Conservation (phyloP, 73 alveolate genomes). For the Tetrahymena thermophila region DNA sequence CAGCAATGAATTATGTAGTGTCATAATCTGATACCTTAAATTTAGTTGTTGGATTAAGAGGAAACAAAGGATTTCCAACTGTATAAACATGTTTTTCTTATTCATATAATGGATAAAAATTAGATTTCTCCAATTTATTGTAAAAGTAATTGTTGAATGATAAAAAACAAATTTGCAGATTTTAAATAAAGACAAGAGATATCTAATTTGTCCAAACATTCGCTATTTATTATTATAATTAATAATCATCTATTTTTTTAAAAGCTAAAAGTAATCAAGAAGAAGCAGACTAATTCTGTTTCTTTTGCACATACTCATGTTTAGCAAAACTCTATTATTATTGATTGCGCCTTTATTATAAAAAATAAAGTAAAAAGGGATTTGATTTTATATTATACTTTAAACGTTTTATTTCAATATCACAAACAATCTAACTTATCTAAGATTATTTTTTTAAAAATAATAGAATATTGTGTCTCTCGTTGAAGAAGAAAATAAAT, state of each 20-base stretch:
- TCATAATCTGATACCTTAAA: neutral
- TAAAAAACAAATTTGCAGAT: neutral
- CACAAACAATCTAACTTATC: neutral
- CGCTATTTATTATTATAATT: neutral
- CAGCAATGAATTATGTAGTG: conserved; percentile 13
- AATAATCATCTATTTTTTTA: neutral
- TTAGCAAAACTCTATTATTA: neutral
- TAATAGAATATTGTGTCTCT: neutral
- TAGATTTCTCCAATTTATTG: neutral
- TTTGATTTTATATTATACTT: too few species aligned
- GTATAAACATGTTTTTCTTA: neutral
- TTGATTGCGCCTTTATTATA: neutral
- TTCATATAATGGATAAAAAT: neutral
- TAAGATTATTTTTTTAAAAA: neutral
- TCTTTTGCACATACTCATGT: neutral
- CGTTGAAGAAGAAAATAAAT: neutral
- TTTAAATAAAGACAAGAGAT: neutral
- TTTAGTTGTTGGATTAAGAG: neutral
- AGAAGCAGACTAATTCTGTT: neutral
- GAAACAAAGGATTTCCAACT: neutral
- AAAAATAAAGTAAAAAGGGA: neutral
- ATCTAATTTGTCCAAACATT: neutral
- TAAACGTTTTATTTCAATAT: too few species aligned
- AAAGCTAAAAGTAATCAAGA: neutral
- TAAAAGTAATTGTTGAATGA: neutral